Evolutionary conservation across 2,329 filamentous ascomycete genomes (phyloP).

Genomic region (Colletotrichum endophyticum): DNA sequence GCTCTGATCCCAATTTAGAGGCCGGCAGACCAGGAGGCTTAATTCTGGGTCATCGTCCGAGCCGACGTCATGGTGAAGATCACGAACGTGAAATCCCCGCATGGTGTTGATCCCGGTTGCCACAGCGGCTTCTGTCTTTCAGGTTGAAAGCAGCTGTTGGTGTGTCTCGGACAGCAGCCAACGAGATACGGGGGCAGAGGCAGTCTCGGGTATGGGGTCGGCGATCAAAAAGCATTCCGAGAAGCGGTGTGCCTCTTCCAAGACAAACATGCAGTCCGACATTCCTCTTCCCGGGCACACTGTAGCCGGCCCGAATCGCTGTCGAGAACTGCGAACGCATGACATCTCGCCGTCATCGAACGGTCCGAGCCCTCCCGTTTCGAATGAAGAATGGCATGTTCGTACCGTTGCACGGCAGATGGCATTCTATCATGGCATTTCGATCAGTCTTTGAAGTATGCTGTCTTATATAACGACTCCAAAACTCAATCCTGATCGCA

Average conservation of each 20-base stretch:
- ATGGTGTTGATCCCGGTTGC: background rate
- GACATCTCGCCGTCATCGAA: background rate
- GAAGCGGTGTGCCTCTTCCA: background rate
- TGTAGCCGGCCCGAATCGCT: background rate
- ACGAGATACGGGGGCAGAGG: background rate
- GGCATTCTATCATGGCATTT: background rate
- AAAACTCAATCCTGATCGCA: background rate
- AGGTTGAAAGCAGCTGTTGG: background rate
- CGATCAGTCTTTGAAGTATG: background rate
- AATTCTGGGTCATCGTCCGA: background rate
- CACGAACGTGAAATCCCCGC: background rate
- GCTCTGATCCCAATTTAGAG: background rate
- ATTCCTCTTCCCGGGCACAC: background rate
- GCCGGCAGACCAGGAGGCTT: background rate
- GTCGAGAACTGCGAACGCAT: background rate
- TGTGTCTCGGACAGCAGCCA: background rate
- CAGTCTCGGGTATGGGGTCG: background rate
- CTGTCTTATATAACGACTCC: background rate
- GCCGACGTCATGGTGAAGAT: background rate
- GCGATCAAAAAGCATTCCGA: background rate
- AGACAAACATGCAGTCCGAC: background rate
- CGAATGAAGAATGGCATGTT: background rate
- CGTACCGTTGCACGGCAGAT: background rate
- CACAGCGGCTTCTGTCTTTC: background rate
- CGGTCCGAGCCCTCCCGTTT: background rate